Evolutionary conservation across 768 basidiomycete species (phyloP), one percentile per base, ranked within the genome.

Genomic region (Serendipita indica): DNA sequence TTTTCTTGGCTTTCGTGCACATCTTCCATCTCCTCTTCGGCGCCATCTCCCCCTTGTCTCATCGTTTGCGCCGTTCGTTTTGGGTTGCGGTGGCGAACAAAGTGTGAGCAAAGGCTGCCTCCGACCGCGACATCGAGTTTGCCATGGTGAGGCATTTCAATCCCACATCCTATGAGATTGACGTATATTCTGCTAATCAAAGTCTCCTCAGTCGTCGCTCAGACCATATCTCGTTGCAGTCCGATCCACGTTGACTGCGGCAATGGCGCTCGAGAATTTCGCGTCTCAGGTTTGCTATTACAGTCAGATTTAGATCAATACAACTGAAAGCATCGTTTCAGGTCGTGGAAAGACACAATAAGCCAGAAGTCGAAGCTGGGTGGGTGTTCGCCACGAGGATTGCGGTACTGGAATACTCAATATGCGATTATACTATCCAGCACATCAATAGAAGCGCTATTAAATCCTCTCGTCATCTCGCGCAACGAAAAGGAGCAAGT

Each of bases 401-500:
- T 41, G 59, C 49, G 46, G 12, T 58, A 22, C 3, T 57, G 18
- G n/a, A n/a, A 14, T 58, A 18, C 32, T 32, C 32, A 39, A 52
- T 27, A 34, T 33, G 5, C 39, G 2, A 33, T 2, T 22, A 14
- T 46, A 18, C n/a, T n/a, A n/a, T n/a, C n/a, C 69, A 93, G 93
- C 54, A 82, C 81, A 62, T 94, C 96, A 2, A 89, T 85, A 67
- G 96, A 98, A 73, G 92, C 92, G 58, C 79, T 98, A 43, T 81
- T 98, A 58, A 93, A 90, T 66, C 89, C 96, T 14, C 76, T 98
- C 41, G 83, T 82, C 37, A 97, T 98, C 72, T 93, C 93, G 10
- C 84, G 96, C 65, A 97, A 96, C 69, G 92, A 97, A 73, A 89
- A 92, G 65, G 96, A 99, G 69, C 84, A 88, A 61, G 96, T 98